These are phyloP conservation scores for Boletus sp. DNA, from an alignment of 1,284 basidiomycete species.

Conservation along the genomic window DNA sequence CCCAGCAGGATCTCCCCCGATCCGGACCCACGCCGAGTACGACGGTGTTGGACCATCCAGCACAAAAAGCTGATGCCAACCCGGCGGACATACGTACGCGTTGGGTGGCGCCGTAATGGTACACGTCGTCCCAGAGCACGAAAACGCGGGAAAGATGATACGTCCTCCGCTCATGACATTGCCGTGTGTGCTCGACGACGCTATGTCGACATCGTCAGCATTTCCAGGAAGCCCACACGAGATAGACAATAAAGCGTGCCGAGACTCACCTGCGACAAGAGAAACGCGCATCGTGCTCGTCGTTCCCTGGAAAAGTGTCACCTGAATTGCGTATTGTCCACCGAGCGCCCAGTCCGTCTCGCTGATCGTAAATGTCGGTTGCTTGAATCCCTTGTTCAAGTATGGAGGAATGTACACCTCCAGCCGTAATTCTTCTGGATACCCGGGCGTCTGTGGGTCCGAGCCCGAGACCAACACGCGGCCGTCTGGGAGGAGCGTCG, in stretches of 20 bases:
- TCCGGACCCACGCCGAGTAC: conserved; percentile 65
- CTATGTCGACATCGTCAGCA: conserved; percentile 34
- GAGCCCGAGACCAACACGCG: conserved; percentile 74
- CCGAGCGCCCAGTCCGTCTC: conserved; percentile 60
- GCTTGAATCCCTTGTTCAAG: conserved; percentile 51
- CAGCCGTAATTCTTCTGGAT: conserved; percentile 68
- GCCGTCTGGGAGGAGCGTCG: conserved; percentile 60
- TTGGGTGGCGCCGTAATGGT: conserved; percentile 68
- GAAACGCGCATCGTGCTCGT: conserved; percentile 58
- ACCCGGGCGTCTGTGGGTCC: conserved; percentile 54
- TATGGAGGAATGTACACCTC: conserved; percentile 78
- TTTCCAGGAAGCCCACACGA: background rate
- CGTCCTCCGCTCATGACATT: conserved; percentile 65
- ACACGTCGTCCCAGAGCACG: conserved; percentile 58
- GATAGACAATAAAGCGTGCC: too few relatives aligned
- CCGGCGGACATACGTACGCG: conserved; percentile 63
- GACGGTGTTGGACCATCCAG: conserved; percentile 74
- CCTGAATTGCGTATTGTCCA: conserved; percentile 46
- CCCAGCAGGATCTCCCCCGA: conserved; percentile 64
- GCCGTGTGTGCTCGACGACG: conserved; percentile 74
- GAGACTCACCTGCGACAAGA: conserved; percentile 51
- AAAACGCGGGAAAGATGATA: conserved; percentile 65
- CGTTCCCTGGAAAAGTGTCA: conserved; percentile 54
- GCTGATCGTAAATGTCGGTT: conserved; percentile 55
- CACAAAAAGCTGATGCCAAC: conserved; percentile 72